Conservation (phyloP, 768 basidiomycete genomes). For the Tephrocybe sp. region DNA sequence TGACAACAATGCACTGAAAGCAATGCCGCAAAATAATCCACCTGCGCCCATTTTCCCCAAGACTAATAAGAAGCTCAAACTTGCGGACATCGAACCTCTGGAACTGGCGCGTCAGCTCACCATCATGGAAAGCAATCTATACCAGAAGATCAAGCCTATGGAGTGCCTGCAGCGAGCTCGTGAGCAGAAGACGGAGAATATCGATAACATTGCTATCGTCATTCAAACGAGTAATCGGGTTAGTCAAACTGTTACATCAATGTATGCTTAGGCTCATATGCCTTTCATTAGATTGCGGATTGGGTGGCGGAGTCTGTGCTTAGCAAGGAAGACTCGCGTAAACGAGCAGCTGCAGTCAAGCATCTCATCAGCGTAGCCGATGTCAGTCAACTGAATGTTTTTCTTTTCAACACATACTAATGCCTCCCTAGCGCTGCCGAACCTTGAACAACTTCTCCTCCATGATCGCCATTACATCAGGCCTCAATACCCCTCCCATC, state of each 20-base stretch:
- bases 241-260: constrained; percentile 19
- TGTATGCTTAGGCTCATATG: not conserved
- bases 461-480: constrained; percentile 96
- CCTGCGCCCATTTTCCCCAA: constrained; percentile 79
- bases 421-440: constrained; percentile 71
- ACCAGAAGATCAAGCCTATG: constrained; percentile 84
- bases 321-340: constrained; percentile 76
- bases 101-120: constrained; percentile 94
- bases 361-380: constrained; percentile 92
- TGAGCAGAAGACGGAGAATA: constrained; percentile 68
- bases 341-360: constrained; percentile 80
- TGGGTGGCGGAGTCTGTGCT: constrained; percentile 92
- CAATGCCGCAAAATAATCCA: constrained; percentile 55
- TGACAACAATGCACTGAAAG: constrained; percentile 56
- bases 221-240: constrained; percentile 90
- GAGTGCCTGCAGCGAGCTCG: constrained; percentile 88
- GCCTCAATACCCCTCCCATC: constrained; percentile 91
- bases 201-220: constrained; percentile 84
- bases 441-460: constrained; percentile 90
- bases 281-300: constrained; percentile 68
- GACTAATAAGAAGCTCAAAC: constrained; percentile 68
- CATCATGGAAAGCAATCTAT: constrained; percentile 84
- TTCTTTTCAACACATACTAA: constrained; percentile 1
- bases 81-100: constrained; percentile 83
- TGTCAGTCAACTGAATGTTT: constrained; percentile 45